A percentile compares a stretch with the other conserved stretches of the same genome.
These are phyloP conservation scores for Incumbomyces lentus DNA, from an alignment of 2,329 filamentous ascomycete genomes.

Conservation along the genomic window DNA sequence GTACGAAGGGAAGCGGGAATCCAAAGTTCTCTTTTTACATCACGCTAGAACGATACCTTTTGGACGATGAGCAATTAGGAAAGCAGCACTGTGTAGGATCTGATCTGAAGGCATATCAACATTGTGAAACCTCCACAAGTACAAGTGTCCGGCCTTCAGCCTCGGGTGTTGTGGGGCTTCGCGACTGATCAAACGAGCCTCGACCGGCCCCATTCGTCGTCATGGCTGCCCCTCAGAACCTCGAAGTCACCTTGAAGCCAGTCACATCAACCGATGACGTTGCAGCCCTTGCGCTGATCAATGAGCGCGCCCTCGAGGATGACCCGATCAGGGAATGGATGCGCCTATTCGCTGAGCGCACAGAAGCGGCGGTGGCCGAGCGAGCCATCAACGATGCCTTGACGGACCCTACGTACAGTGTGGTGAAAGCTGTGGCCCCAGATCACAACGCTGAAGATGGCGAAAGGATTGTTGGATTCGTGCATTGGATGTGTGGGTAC, in stretches of 20 bases:
- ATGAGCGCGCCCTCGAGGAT: conserved; percentile 9
- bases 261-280: conserved; percentile 13
- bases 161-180: no score
- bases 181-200: no score
- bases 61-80: no score
- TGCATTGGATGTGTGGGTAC: conserved; percentile 14
- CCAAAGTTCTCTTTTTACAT: no score
- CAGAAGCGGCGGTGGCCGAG: conserved; percentile 9
- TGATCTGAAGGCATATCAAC: no score
- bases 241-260: conserved; percentile 7
- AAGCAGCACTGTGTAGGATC: no score
- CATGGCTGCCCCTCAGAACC: neutral
- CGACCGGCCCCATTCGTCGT: no score
- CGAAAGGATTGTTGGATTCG: conserved; percentile 14
- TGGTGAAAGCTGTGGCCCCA: conserved; percentile 14
- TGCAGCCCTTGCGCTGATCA: conserved; percentile 9
- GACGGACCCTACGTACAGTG: conserved; percentile 3
- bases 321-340: conserved; percentile 12
- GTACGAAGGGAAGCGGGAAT: no score
- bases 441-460: neutral
- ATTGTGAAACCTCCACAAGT: no score
- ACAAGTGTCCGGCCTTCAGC: no score
- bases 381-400: conserved; percentile 12
- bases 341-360: conserved; percentile 6
- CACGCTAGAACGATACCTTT: no score